A percentile compares a stretch with the other conserved stretches of the same genome.
Conservation (phyloP, 2,329 filamentous ascomycete species). For the Cladophialophora bantiana region DNA sequence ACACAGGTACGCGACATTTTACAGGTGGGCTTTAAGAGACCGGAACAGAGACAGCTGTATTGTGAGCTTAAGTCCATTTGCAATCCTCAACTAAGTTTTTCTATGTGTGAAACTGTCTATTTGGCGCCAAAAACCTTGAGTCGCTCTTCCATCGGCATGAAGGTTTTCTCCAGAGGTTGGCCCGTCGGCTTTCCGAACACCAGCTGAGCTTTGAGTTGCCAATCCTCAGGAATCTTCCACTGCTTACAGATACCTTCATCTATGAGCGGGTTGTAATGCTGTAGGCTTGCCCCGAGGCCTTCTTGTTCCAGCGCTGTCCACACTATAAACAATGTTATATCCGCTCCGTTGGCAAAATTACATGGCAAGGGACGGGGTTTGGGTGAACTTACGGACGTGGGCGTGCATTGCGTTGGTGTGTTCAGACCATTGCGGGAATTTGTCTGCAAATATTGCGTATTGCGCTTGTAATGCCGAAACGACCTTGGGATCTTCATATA, state of each 20-base stretch:
- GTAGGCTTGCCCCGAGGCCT: constrained; percentile 1
- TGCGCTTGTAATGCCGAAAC: background rate
- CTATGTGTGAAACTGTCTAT: too few species aligned
- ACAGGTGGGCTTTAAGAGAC: too few species aligned
- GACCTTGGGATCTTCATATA: constrained; percentile 1
- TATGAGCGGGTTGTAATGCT: constrained; percentile 8
- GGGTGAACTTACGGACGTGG: too few species aligned
- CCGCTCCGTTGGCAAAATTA: too few species aligned
- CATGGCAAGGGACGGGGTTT: too few species aligned
- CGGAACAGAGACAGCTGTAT: too few species aligned
- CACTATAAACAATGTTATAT: background rate
- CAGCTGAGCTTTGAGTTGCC: constrained; percentile 5
- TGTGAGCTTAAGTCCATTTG: too few species aligned
- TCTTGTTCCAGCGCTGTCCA: constrained; percentile 7
- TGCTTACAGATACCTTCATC: background rate
- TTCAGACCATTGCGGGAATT: constrained; percentile 2
- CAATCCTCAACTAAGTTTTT: too few species aligned
- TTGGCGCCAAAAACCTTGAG: background rate
- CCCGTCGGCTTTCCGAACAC: constrained; percentile 12
- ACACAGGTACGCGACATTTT: too few species aligned
- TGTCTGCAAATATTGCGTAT: background rate
- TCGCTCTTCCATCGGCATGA: background rate
- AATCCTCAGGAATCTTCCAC: constrained; percentile 4
- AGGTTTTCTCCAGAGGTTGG: background rate
- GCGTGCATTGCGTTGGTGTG: constrained; percentile 12